Conservation (phyloP, 352 stramenopile species). For the Discostella stelligera region DNA sequence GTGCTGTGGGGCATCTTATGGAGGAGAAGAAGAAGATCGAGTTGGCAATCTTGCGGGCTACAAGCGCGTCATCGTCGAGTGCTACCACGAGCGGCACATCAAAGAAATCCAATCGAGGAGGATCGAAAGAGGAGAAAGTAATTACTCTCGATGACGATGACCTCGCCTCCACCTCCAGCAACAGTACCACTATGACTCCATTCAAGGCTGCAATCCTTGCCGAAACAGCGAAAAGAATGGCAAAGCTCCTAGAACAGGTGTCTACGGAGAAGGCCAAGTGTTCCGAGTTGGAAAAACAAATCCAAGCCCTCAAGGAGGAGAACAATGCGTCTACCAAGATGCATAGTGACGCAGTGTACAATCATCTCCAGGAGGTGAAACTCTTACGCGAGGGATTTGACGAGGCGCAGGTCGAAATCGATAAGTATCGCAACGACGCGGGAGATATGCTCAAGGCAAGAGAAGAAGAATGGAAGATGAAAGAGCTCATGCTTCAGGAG, state of each 20-base stretch:
- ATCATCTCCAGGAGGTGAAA: constrained; percentile 46
- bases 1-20: constrained; percentile 17
- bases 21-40: constrained; percentile 25
- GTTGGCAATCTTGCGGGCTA: constrained; percentile 10
- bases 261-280: constrained; percentile 20
- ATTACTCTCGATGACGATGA: too few relatives aligned
- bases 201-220: constrained; percentile 1
- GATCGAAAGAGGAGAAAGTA: constrained; percentile 2
- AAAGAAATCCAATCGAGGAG: not conserved
- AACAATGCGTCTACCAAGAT: constrained; percentile 13
- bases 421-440: constrained; percentile 16
- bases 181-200: not conserved
- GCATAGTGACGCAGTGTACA: constrained; percentile 42
- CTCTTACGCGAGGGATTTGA: constrained; percentile 38
- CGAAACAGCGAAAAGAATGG: constrained; percentile 3
- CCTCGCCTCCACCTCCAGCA: too few relatives aligned
- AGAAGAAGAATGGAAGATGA: constrained; percentile 17
- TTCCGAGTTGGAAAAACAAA: constrained; percentile 16
- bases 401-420: constrained; percentile 41
- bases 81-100: not conserved
- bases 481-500: constrained; percentile 8
- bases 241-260: constrained; percentile 16
- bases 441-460: constrained; percentile 4
- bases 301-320: constrained; percentile 20
- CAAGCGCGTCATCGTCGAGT: not conserved